These are phyloP conservation scores for Trichoderma reesei DNA, from an alignment of 495 filamentous ascomycete genomes.

Conservation along the genomic window DNA sequence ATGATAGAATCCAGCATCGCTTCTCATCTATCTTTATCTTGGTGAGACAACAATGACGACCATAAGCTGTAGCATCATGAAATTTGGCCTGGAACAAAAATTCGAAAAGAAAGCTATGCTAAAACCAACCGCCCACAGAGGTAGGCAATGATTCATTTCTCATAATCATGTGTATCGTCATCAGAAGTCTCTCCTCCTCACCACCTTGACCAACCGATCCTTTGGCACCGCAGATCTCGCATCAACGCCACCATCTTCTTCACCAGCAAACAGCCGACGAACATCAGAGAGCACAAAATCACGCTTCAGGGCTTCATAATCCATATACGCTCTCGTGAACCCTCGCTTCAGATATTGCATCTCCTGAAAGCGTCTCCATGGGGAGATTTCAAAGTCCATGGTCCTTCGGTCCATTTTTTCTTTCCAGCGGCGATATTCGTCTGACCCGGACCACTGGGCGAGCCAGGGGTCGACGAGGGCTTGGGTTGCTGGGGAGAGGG, in stretches of 20 bases:
- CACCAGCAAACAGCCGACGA: neutral
- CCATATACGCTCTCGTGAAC: neutral
- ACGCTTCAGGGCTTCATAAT: neutral
- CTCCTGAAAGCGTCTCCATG: neutral
- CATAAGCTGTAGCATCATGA: too few species aligned
- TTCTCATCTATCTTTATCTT: too few species aligned
- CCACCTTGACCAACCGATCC: neutral
- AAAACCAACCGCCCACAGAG: too few species aligned
- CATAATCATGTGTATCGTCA: too few species aligned
- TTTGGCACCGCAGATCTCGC: neutral
- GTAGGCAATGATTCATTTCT: too few species aligned
- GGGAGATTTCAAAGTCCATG: neutral
- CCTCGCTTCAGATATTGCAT: neutral
- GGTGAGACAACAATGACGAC: too few species aligned
- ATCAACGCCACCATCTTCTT: neutral
- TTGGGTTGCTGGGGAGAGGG: neutral
- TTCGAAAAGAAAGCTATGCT: too few species aligned
- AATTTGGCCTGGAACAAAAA: too few species aligned
- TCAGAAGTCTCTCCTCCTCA: neutral
- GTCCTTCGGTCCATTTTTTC: neutral
- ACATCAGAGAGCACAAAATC: neutral
- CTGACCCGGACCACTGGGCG: neutral
- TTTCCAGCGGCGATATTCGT: neutral
- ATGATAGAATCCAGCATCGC: too few species aligned
- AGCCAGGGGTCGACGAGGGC: neutral